Evolutionary conservation across 2,329 filamentous ascomycete species (phyloP), one percentile per base, ranked within the genome.

Genomic region (Exophiala viscosa): DNA sequence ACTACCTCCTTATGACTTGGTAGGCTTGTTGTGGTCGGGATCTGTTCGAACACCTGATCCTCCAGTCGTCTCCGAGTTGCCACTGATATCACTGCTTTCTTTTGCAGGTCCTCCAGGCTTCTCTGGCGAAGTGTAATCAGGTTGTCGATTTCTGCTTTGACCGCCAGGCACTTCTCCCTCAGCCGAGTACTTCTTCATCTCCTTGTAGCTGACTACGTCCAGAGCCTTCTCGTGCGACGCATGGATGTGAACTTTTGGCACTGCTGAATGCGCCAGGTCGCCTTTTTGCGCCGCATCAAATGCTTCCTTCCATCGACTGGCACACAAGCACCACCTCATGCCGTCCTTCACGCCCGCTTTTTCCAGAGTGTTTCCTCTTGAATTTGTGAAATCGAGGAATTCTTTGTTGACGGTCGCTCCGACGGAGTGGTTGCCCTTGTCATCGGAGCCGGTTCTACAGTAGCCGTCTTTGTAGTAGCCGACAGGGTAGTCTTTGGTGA

Each of bases 271-370:
- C 6, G 48, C 50, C 32, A 62, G 18, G 15, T 61, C 70, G 38
- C 76, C 75, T 10, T 69, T 69, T 42, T 71, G 75, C 55, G 76
- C 69, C 1, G 80, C 80, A 49, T 79, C 71, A 55, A 81, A 77
- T 1, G 81, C 82, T 65, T 85, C 81, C 60, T 77, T 77, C 80
- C 80, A 85, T 40, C 81, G 68, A 9, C 67, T 70, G 2, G 80
- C 81, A 62, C 82, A 85, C 4, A 85, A 67, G 66, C 82, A 85
- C 80, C 82, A 85, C 65, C 79, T 81, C 62, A 81, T 83, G 6
- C 82, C 81, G 10, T 71, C 76, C 15, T 72, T 78, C 49, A 85
- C 72, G 2, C 81, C 81, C 15, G 74, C 73, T 4, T 66, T 61
- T 18, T 80, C 74, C 32, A 85, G 70, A 61, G 85, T 78, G 62